Base-by-base conservation (phyloP, 2,329 filamentous ascomycete species). In the Pyrenophora seminiperda region DNA sequence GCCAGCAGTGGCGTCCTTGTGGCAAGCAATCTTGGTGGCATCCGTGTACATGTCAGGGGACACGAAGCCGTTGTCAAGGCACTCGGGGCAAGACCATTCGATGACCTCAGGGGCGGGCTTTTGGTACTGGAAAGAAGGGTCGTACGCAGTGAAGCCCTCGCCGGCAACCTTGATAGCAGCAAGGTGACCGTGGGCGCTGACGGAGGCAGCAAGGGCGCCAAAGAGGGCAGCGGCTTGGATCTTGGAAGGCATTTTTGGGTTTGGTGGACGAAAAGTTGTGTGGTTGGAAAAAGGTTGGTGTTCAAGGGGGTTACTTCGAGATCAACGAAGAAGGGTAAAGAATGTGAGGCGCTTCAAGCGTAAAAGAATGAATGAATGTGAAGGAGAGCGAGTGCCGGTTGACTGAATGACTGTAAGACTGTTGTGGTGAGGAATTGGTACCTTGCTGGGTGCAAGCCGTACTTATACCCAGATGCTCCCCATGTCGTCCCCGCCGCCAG, bases 1-100 rank as follows among this genome's bases (percentile, higher is more conserved):
- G 31, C 78, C 81, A n/a, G 78, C 76, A 14, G 76, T 75, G 18
- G 81, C 83, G 36, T 73, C 71, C 64, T 76, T 76, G 76, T 88
- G 85, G 75, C 83, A 86, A 65, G 83, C 81, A 53, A 86, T 84
- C 63, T 85, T 77, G 27, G 76, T 52, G 9, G 55, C 62, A 24
- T 68, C 66, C 18, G 69, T 66, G 70, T 82, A 85, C 50, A 72
- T 71, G 32, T 66, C 61, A 1, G 76, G 77, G 13, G 76, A 68
- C 49, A 85, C 73, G 65, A 78, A 85, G 22, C 82, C 82, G 56
- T 80, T 75, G 62, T 83, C 81, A 1, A 67, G 61, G 30, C 78
- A 76, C 40, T 76, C 77, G 5, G 74, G 67, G 37, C 77, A 79
- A 13, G 75, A 75, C 84, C 84, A 87, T 39, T 77, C 83, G 41